phyloP scores from a whole-genome alignment of 83 land plant species.

The Larix sibirica region DNA sequence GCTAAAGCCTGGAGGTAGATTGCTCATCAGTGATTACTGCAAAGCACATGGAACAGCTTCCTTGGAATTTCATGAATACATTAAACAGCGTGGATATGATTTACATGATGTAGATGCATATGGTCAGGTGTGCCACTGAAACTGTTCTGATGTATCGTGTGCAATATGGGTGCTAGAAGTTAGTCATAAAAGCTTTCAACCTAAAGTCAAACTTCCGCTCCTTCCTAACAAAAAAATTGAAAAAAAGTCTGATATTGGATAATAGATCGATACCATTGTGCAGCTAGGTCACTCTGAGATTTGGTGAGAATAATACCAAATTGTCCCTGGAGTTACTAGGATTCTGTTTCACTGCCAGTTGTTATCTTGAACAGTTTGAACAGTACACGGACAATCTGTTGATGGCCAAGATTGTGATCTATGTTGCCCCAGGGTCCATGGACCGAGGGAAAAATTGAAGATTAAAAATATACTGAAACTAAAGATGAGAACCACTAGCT shows the following conservation, averaged over 20 bases:
- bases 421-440: no score
- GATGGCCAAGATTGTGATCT: background rate
- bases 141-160: background rate
- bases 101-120: constrained; percentile 86
- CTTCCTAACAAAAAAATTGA: background rate
- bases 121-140: constrained; percentile 70
- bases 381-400: background rate
- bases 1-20: constrained; percentile 91
- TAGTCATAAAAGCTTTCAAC: background rate
- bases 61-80: constrained; percentile 73
- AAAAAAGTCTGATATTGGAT: background rate
- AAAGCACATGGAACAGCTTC: constrained; percentile 63
- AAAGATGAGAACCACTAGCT: no score
- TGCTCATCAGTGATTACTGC: constrained; percentile 96
- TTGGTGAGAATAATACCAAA: background rate
- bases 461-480: no score
- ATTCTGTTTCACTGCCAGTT: background rate
- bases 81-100: constrained; percentile 96
- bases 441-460: no score
- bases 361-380: background rate
- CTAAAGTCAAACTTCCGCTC: background rate
- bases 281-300: background rate
- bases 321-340: background rate
- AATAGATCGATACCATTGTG: background rate
- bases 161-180: background rate